These are phyloP conservation scores for Echinochloa phyllopogon DNA, from an alignment of 176 grass and related monocot species.

Conservation along the genomic window DNA sequence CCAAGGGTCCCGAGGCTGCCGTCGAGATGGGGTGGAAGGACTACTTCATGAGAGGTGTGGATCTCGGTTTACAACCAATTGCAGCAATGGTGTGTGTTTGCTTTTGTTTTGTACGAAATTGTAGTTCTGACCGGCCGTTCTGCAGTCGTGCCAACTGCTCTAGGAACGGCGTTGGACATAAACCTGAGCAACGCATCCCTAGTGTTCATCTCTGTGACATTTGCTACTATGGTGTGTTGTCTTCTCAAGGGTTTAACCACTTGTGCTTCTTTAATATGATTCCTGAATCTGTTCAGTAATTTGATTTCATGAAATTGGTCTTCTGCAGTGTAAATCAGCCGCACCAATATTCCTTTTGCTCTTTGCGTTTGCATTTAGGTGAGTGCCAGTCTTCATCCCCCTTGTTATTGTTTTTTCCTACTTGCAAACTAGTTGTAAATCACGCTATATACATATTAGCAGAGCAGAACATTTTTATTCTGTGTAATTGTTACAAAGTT, in stretches of 20 bases:
- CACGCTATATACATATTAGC: slow-evolving; percentile 1
- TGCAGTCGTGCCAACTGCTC: slow-evolving; percentile 95
- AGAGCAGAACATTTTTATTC: not conserved
- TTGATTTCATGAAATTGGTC: slow-evolving; percentile 35
- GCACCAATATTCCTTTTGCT: slow-evolving; percentile 94
- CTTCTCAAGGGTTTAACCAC: not conserved
- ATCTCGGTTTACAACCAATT: not conserved
- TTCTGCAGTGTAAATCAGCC: slow-evolving; percentile 98
- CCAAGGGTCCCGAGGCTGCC: slow-evolving; percentile 47
- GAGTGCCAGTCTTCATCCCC: slow-evolving; percentile 33
- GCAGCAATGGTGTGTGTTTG: not conserved
- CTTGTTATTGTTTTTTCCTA: not conserved
- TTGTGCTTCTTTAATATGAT: not conserved
- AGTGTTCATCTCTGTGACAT: slow-evolving; percentile 97
- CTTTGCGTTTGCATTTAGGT: slow-evolving; percentile 99
- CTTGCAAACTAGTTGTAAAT: slow-evolving; percentile 4
- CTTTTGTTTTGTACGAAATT: not conserved
- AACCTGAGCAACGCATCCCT: slow-evolving; percentile 99
- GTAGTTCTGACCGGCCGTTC: slow-evolving; percentile 31
- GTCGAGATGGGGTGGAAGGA: slow-evolving; percentile 94
- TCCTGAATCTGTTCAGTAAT: slow-evolving; percentile 17
- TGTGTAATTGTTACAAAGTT: not conserved
- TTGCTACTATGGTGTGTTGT: slow-evolving; percentile 95
- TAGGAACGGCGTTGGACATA: slow-evolving; percentile 96
- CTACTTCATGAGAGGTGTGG: slow-evolving; percentile 90